Base-by-base conservation (phyloP, 495 filamentous ascomycete species). In the Penicillium crystallinum region DNA sequence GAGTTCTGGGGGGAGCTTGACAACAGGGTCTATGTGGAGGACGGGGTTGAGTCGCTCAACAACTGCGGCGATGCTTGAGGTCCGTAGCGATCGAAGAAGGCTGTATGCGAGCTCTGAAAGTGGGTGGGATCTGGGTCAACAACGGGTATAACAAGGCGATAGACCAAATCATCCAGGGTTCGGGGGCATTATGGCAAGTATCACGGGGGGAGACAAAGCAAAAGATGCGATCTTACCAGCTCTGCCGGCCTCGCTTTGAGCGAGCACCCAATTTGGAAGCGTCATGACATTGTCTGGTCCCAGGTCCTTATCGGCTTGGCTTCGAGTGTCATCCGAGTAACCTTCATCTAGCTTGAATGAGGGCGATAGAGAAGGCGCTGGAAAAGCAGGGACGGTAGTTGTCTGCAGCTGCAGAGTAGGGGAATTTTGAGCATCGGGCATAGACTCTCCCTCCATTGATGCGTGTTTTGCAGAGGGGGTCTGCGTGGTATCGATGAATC, bases 1-100 rank as follows among this genome's bases (percentile, higher is more conserved):
- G 50, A 97, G 82, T 64, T 98, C 93, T 1, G 88, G 81, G 0
- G 93, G 93, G 8, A 98, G 81, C 59, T 88, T 82, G 51, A 81
- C 70, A 27, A 96, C 80, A 39, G 95, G 95, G 70, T 98, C 90
- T 70, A 96, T 89, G 67, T 97, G 90, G 21, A 95, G 84, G 6
- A 89, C 81, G 7, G 86, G 88, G 40, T 85, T 83, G 15, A 95
- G 73, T 36, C 79, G 77, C 36, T 88, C 84, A 21, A 93, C 89
- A 18, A 96, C 81, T n/a, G 82, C 77, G 14, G 85, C 82, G 44
- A 95, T 82, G 11, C 82, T 80, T 29, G 83, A 84, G 17, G 88
- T 91, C 17, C 84, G 85, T 5, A 96, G 76, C 41, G 85, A 82
- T 53, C 82, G 80, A 31, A 96, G 73, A 19, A 95, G 54, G 22